These are phyloP conservation scores for Mycena belliarum DNA, from an alignment of 768 basidiomycete genomes.

Conservation along the genomic window DNA sequence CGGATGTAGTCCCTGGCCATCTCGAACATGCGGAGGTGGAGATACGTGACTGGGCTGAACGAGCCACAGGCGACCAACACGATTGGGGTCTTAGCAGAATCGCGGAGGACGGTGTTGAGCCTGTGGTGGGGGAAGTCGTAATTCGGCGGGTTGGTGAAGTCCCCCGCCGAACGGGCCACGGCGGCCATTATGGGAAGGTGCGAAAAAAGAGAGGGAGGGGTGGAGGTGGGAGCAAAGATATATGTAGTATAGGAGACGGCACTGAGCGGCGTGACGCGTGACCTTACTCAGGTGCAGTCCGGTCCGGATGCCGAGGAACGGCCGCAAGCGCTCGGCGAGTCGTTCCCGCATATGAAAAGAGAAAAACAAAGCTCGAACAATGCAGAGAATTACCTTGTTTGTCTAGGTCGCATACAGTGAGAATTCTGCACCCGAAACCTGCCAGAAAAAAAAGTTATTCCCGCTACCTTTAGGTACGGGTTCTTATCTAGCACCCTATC, in stretches of 20 bases:
- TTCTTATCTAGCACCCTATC: too few species aligned
- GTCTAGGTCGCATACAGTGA: too few species aligned
- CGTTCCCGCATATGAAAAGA: too few species aligned
- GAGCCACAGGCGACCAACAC: slow-evolving; percentile 97
- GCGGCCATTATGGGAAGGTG: slow-evolving; percentile 20
- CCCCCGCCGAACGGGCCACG: slow-evolving; percentile 33
- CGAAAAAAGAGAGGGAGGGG: slow-evolving; percentile 7
- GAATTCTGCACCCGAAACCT: too few species aligned
- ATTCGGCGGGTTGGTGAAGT: slow-evolving; percentile 64
- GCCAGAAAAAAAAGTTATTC: too few species aligned
- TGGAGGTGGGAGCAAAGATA: slow-evolving; percentile 3
- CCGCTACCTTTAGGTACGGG: too few species aligned
- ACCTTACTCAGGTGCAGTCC: too few species aligned
- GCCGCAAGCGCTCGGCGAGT: too few species aligned
- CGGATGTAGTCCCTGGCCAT: slow-evolving; percentile 98
- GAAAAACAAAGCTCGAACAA: too few species aligned
- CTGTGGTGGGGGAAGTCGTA: slow-evolving; percentile 72
- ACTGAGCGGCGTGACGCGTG: neutral
- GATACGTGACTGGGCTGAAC: slow-evolving; percentile 97
- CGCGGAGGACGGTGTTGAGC: slow-evolving; percentile 55
- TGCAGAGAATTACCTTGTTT: too few species aligned
- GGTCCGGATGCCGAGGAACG: too few species aligned
- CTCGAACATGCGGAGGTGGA: slow-evolving; percentile 98
- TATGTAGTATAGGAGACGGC: too few species aligned
- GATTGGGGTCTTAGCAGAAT: slow-evolving; percentile 76